Percentiles rank a stretch among this genome's conserved stretches.
Evolutionary conservation across 2,329 filamentous ascomycete genomes (phyloP).

Genomic region (Ophiocordyceps camponoti-leonardi): DNA sequence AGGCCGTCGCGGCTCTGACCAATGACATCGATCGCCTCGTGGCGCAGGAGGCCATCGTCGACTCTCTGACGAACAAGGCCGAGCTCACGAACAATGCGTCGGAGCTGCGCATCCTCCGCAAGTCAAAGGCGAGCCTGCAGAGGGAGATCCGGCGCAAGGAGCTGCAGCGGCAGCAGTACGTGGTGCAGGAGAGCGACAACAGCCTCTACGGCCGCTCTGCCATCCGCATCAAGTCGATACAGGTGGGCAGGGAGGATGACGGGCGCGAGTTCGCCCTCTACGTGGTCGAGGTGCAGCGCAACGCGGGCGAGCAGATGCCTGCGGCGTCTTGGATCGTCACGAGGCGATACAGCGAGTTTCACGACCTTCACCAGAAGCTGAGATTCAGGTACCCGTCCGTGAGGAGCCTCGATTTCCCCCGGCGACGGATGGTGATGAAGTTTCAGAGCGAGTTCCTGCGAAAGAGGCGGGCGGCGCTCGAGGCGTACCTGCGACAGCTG

Average conservation of each 20-base stretch:
- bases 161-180: conserved; percentile 89
- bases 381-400: conserved; percentile 76
- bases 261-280: conserved; percentile 90
- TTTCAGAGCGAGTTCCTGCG: conserved; percentile 90
- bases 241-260: conserved; percentile 81
- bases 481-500: conserved; percentile 69
- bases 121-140: conserved; percentile 85
- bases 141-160: conserved; percentile 88
- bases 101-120: conserved; percentile 77
- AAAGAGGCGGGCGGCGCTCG: conserved; percentile 68
- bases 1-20: conserved; percentile 78
- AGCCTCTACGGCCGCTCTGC: conserved; percentile 85
- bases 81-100: conserved; percentile 94
- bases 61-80: conserved; percentile 82
- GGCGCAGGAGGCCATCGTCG: conserved; percentile 78
- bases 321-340: conserved; percentile 89
- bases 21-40: conserved; percentile 79
- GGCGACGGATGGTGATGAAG: conserved; percentile 87
- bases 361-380: conserved; percentile 81
- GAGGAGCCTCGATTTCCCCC: conserved; percentile 77
- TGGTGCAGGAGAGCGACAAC: conserved; percentile 94
- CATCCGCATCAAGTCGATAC: conserved; percentile 79
- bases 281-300: conserved; percentile 76
- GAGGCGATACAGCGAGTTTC: conserved; percentile 92
- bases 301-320: conserved; percentile 88